Evolutionary conservation across 2,329 filamentous ascomycete species (phyloP), one percentile per base, ranked within the genome.

Genomic region (Hypoxylon sp.): DNA sequence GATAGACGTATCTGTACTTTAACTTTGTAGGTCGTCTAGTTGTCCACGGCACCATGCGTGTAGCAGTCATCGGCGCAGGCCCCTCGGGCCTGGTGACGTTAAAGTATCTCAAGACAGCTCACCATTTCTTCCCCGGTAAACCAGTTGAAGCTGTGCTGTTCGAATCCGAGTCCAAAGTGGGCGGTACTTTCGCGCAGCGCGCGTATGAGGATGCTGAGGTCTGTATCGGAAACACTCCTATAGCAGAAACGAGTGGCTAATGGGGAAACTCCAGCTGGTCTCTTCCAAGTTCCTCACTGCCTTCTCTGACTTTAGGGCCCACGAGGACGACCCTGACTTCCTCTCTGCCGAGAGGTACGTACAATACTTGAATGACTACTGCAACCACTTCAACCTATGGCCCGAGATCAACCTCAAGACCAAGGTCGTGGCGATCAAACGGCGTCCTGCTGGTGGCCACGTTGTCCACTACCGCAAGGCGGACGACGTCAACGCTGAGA

Each of bases 281-380:
- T 82, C 80, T 2, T 83, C 82, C n/a, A 82, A 81, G 68, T 79
- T 83, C 50, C 77, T 84, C 35, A 84, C 82, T 0, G 76, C 79
- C 11, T 84, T 84, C 70, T 84, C 82, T 4, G 82, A 84, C 68
- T 82, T 81, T 61, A 77, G 82, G 1, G 61, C 49, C 11, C 74
- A 79, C 0, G 54, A 76, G 1, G 78, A 82, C 13, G 79, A 78
- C 0, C 80, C 83, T 11, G 83, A 85, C 65, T 85, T 85, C 64
- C 69, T 85, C 5, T 79, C 78, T 1, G 77, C 81, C 0, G 66
- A 77, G 10, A 70, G 72, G 1, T 85, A 84, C 65, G 77, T 82
- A n/a, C 51, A 75, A 10, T 85, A 86, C 58, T 81, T 64, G 35
- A 64, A 64, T 46, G 53, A 58, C n/a, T 64, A 64, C 53, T 64